A percentile compares a stretch with the other conserved stretches of the same genome.
These are phyloP conservation scores for Suillus subaureus DNA, from an alignment of 768 basidiomycete genomes.

Conservation along the genomic window DNA sequence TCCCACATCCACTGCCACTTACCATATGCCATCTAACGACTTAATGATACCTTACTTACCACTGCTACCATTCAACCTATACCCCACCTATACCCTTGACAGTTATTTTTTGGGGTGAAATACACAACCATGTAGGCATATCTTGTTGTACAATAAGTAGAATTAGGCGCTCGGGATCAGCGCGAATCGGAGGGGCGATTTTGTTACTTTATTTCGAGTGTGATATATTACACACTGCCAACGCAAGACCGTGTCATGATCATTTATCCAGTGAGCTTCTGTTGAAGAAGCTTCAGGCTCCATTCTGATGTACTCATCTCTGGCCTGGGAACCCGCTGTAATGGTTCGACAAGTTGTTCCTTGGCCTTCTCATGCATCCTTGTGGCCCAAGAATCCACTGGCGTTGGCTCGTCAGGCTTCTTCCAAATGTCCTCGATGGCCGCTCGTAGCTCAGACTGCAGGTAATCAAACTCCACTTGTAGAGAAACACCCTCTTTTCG, in stretches of 20 bases:
- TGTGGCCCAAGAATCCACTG: constrained; percentile 48
- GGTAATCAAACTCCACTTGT: constrained; percentile 58
- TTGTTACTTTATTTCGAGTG: neutral
- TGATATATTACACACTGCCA: neutral
- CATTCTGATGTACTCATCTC: constrained; percentile 29
- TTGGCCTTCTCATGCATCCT: constrained; percentile 58
- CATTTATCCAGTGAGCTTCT: neutral
- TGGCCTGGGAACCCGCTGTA: constrained; percentile 57
- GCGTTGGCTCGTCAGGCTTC: constrained; percentile 35
- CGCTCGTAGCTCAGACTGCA: constrained; percentile 57
- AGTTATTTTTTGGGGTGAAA: neutral
- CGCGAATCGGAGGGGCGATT: neutral
- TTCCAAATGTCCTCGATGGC: constrained; percentile 72
- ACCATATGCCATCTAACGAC: constrained; percentile 4
- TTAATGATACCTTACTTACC: constrained; percentile 8
- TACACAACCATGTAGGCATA: neutral
- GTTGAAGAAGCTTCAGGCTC: constrained; percentile 25
- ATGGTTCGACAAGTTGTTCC: constrained; percentile 47
- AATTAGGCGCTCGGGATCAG: too few species aligned
- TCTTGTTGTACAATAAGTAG: constrained; percentile 6
- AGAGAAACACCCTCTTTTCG: constrained; percentile 63
- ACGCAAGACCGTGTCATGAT: neutral
- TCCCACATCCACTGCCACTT: constrained; percentile 5
- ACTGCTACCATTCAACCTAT: constrained; percentile 4
- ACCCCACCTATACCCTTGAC: constrained; percentile 5